Base-by-base conservation (phyloP, 164 flowering plant genomes). In the Aristolochia californica region DNA sequence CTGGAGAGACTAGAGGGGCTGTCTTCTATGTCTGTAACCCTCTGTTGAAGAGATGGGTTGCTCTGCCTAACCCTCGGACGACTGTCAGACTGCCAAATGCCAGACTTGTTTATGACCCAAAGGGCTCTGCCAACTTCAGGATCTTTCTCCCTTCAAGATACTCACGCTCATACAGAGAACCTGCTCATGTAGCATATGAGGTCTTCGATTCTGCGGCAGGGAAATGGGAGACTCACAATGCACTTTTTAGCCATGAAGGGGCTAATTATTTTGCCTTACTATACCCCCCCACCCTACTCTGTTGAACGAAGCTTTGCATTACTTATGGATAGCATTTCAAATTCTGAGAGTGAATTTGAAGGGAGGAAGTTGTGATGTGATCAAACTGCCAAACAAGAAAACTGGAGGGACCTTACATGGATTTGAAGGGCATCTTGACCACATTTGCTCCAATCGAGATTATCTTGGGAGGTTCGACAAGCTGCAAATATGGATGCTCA, bases 21-120 rank as follows among this genome's bases (percentile, higher is more conserved):
- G 13, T 14, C 12, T 55, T 17, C 45, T 40, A n/a, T 40, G 40
- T 40, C 7, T 55, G 45, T 21, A 55, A 55, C 23, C 58, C 58
- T 40, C 17, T 55, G 16, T 20, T 44, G 18, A 55, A 40, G 58
- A 55, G 45, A 34, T 55, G 58, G 58, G 9, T 24, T 40, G 2
- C 44, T 16, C 43, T 55, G 9, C 58, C 58, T 1, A 55, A 34
- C 2, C 58, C 45, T 5, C 58, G 13, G 43, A 38, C 7, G 1
- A 27, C 13, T 11, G 10, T 2, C 13, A 11, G 10, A 4, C 16
- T 5, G 4, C 10, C 4, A 13, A 0, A 7, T 0, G 12, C 45
- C 16, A 13, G 2, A 13, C 14, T 55, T 22, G 45, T 18, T 13
- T 30, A n/a, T 40, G 44, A 55, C 40, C 58, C 58, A 18, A 11